These are phyloP conservation scores for Pyrenopolyporus hunteri DNA, from an alignment of 495 filamentous ascomycete genomes.

Conservation along the genomic window DNA sequence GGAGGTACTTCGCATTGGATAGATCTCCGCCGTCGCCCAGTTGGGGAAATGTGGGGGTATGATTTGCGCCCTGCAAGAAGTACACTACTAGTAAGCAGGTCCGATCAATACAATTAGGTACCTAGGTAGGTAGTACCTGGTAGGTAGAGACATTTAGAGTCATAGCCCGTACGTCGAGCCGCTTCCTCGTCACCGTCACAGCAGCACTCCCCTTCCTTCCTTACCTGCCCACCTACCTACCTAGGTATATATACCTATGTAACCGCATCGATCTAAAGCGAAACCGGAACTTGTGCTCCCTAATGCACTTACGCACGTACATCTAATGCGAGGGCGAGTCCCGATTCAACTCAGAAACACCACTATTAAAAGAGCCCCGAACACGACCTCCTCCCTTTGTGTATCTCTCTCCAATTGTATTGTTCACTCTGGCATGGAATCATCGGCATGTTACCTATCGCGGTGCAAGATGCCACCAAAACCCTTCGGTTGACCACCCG, in stretches of 20 bases:
- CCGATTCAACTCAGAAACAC: slow-evolving; percentile 8
- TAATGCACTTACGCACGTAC: neutral
- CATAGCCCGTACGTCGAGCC: neutral
- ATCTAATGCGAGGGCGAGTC: slow-evolving; percentile 11
- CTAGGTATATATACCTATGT: neutral
- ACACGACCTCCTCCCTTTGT: neutral
- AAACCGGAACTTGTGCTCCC: slow-evolving; percentile 32
- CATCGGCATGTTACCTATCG: slow-evolving; percentile 54
- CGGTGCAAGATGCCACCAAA: slow-evolving; percentile 52
- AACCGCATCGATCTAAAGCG: slow-evolving; percentile 7
- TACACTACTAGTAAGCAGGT: slow-evolving; percentile 21
- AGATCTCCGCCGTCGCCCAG: neutral
- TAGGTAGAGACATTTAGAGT: neutral
- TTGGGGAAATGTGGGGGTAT: slow-evolving; percentile 34
- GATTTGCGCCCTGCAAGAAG: slow-evolving; percentile 3
- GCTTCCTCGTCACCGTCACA: slow-evolving; percentile 17
- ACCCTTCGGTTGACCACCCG: slow-evolving; percentile 46
- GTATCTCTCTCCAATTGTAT: neutral
- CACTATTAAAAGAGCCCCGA: neutral
- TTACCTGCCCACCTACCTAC: neutral
- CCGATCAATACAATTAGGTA: neutral
- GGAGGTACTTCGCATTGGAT: too few species aligned
- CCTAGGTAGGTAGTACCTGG: too few species aligned
- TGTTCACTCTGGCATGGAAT: slow-evolving; percentile 51
- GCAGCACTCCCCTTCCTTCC: neutral